Conservation (phyloP, 164 flowering plant genomes). For the Piper betle region DNA sequence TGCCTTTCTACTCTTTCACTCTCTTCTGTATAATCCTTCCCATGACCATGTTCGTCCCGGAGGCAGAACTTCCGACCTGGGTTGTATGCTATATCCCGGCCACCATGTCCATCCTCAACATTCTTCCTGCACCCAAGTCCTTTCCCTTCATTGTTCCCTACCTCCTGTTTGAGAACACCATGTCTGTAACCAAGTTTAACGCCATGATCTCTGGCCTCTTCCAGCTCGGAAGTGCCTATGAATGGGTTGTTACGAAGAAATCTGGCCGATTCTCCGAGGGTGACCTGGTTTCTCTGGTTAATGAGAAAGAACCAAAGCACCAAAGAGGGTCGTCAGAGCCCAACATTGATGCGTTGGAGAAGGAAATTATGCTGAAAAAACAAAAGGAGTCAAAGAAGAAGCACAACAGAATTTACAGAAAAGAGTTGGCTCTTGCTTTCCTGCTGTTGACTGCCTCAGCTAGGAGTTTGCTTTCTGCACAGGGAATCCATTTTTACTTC, state of each 20-base stretch:
- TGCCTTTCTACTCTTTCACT: constrained; percentile 95
- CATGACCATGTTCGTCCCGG: constrained; percentile 96
- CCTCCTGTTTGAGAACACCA: constrained; percentile 95
- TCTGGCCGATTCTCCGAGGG: constrained; percentile 98
- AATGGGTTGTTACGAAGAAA: constrained; percentile 98
- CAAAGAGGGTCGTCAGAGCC: constrained; percentile 54
- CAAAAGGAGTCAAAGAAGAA: constrained; percentile 31
- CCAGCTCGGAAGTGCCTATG: constrained; percentile 97
- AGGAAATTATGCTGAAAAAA: constrained; percentile 23
- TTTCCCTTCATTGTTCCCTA: constrained; percentile 98
- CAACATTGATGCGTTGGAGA: constrained; percentile 34
- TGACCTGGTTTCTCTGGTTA: constrained; percentile 46
- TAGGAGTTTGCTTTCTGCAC: constrained; percentile 85
- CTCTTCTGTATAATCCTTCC: constrained; percentile 95
- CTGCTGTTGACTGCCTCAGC: constrained; percentile 89
- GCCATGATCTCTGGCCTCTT: constrained; percentile 97
- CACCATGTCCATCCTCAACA: constrained; percentile 89
- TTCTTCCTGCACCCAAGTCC: constrained; percentile 85
- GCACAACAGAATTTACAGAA: constrained; percentile 83
- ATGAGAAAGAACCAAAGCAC: constrained; percentile 38
- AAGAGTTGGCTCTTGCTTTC: constrained; percentile 83
- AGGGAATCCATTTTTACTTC: constrained; percentile 97
- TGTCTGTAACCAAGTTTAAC: constrained; percentile 97
- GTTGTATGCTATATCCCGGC: constrained; percentile 95
- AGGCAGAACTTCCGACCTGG: constrained; percentile 97